Percentiles rank a stretch among this genome's conserved stretches.
Evolutionary conservation across 805 yeast genomes (phyloP).

Genomic region (Candida pseudofarinosa): DNA sequence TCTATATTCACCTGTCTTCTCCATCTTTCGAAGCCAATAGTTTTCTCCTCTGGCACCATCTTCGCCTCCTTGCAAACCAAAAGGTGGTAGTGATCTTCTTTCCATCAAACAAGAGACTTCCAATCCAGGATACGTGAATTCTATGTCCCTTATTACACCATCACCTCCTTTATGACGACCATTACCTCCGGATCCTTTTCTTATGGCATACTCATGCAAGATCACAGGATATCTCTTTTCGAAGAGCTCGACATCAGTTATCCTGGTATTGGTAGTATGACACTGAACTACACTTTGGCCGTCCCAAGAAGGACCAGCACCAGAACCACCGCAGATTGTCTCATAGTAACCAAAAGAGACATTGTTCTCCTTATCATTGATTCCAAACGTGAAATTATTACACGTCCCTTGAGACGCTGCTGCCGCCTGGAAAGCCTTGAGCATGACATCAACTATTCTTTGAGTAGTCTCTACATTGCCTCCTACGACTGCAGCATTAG

Average conservation of each 20-base stretch:
- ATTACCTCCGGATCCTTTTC: conserved; percentile 67
- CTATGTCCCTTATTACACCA: conserved; percentile 77
- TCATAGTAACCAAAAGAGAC: conserved; percentile 82
- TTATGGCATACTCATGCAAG: conserved; percentile 59
- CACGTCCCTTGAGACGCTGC: conserved; percentile 94
- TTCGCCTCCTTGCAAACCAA: conserved; percentile 74
- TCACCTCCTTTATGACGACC: conserved; percentile 71
- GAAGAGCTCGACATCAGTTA: conserved; percentile 80
- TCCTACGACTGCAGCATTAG: conserved; percentile 78
- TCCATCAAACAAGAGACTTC: conserved; percentile 75
- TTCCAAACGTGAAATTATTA: conserved; percentile 84
- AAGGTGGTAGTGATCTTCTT: conserved; percentile 74
- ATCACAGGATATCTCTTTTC: conserved; percentile 81
- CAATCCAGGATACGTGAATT: conserved; percentile 39
- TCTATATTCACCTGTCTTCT: conserved; percentile 1
- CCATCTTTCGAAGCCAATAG: conserved; percentile 19
- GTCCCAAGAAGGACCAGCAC: conserved; percentile 76
- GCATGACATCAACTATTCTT: conserved; percentile 76
- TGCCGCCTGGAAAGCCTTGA: conserved; percentile 74
- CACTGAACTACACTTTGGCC: conserved; percentile 82
- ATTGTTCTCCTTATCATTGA: conserved; percentile 48
- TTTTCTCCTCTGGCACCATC: conserved; percentile 60
- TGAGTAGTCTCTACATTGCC: conserved; percentile 92
- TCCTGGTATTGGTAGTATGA: conserved; percentile 84
- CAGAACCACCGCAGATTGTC: conserved; percentile 88